Evolutionary conservation across 2,329 filamentous ascomycete genomes (phyloP), one percentile per base, ranked within the genome.

Genomic region (Aspergillus fumigatiaffinis): DNA sequence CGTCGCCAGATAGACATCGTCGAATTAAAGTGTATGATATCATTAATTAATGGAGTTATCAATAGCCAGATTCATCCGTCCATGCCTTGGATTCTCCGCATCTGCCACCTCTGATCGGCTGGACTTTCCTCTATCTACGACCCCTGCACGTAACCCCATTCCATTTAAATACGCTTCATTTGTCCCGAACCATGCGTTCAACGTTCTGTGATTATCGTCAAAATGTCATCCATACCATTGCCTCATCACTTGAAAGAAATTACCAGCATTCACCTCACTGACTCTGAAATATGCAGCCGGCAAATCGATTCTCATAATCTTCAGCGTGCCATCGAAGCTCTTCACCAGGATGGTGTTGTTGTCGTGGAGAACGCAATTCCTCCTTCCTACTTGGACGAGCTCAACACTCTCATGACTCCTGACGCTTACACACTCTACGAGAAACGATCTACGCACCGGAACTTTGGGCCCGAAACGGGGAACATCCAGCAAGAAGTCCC

Each of bases 401-500:
- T 77, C 5, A 71, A 74, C 55, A 56, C 38, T 14, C 62, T 62
- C 54, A 67, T 68, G 64, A 50, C 63, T 8, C 58, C 61, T 20
- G 73, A 77, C 63, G 73, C 74, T 1, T 57, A 70, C 28, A 55
- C 63, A 25, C 68, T 76, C 23, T 69, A 71, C 41, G 54, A 61
- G 3, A 64, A 70, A 26, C 60, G 66, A 17, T 51, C 51, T 9
- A 66, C 63, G 1, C 63, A 68, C 50, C 63, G 61, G 50, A 69
- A 69, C 50, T 68, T 68, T 56, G 65, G 65, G 44, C 57, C 66
- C 41, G 52, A 65, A 9, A 74, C 71, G 2, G 68, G 70, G 0
- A 78, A 78, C 57, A 77, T 78, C 63, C 72, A 76, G 51, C 74
- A 77, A 59, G 73, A 72, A 26, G 32, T 38, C 6, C 75, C 76